Percentiles rank a stretch among this genome's conserved stretches.
phyloP scores from a whole-genome alignment of 2,329 filamentous ascomycete species.

The Bretziella fagacearum region DNA sequence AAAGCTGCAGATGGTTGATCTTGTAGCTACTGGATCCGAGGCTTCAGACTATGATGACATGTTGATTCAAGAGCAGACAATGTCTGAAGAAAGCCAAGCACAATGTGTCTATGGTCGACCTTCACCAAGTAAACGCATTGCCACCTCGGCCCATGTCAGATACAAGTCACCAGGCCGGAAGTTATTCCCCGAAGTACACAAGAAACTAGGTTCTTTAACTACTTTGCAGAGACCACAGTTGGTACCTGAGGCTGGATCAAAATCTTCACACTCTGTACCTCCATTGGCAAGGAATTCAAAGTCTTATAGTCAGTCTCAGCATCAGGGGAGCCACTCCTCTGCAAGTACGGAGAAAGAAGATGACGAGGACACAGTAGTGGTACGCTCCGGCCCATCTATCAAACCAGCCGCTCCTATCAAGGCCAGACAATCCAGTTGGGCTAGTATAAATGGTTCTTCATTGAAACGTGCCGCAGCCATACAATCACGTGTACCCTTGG shows the following conservation, averaged over 20 bases:
- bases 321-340: too few species aligned
- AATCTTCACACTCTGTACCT: too few species aligned
- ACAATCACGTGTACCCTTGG: too few species aligned
- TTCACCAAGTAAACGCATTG: background rate
- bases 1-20: background rate
- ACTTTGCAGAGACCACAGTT: too few species aligned
- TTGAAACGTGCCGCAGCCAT: too few species aligned
- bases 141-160: background rate
- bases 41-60: background rate
- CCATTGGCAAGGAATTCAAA: too few species aligned
- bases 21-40: background rate
- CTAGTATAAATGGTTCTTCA: conserved; percentile 5
- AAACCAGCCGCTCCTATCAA: background rate
- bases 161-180: background rate
- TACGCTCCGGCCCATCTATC: too few species aligned
- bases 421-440: background rate
- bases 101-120: background rate
- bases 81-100: background rate
- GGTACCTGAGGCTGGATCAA: too few species aligned
- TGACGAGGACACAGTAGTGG: too few species aligned
- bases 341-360: too few species aligned
- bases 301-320: too few species aligned
- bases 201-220: background rate
- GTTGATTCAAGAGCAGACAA: background rate
- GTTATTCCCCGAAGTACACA: background rate